Base-by-base conservation (phyloP, 2,329 filamentous ascomycete species). In the Parastagonospora nodorum region DNA sequence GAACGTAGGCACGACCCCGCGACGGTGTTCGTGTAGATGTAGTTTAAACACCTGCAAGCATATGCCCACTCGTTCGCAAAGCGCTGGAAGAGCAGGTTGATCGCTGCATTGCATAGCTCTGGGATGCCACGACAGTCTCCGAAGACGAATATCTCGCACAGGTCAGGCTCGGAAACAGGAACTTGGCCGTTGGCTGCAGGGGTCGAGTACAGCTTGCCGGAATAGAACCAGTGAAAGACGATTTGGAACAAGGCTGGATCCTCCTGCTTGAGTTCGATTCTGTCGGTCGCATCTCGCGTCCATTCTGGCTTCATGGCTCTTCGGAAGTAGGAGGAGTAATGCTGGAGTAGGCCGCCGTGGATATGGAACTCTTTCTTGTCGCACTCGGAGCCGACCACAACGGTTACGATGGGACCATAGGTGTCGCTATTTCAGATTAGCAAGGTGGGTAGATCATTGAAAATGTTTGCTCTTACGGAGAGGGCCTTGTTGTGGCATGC, bases 181-280 rank as follows among this genome's bases (percentile, higher is more conserved):
- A 57, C 16, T 11, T 33, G 38, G 6, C 43, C 39, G 11, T 45
- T 19, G 5, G 6, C 10, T 2, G 15, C 16, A 10, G 50, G 15
- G 8, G 31, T 31, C 12, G 39, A 9, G 31, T 49, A 51, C 11
- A 60, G 50, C 19, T 35, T 50, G 3, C 47, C 39, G 14, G 39
- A 45, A 12, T 48, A 53, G 9, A 60, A 24, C 48, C 57, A 68
- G 33, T 60, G 33, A 32, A 64, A 55, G 54, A 66, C 61, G 27
- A 52, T 47, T 30, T 51, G 42, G 10, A 67, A 64, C 9, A 60
- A 50, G 15, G 58, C 48, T 2, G 51, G 41, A 31, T 62, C 50
- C 38, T 66, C 65, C 11, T 64, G 58, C 14, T 53, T 51, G 4
- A 68, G 55, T 11, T 63, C 50, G 27, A 67, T 54, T 2, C 43